phyloP scores from a whole-genome alignment of 2,329 filamentous ascomycete species.

The Metarhizium album region DNA sequence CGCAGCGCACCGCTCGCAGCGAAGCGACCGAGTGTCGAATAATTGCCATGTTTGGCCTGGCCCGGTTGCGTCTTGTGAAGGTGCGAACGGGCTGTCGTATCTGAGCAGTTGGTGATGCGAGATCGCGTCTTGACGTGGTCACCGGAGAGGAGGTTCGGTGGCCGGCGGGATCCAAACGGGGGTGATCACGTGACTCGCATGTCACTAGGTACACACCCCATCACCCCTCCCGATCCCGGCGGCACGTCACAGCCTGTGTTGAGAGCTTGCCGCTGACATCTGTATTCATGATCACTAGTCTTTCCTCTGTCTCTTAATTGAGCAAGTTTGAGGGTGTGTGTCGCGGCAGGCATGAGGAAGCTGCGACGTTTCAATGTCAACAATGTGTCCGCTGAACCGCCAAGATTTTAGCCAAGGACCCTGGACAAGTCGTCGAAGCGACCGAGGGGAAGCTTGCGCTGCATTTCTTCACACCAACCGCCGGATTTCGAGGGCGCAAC shows the following conservation, averaged over 20 bases:
- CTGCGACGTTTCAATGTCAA: background rate
- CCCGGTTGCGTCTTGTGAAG: slow-evolving; percentile 10
- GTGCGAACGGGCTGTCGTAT: slow-evolving; percentile 12
- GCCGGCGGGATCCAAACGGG: background rate
- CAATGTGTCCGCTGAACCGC: background rate
- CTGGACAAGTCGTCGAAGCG: background rate
- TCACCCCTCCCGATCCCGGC: background rate
- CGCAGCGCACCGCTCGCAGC: slow-evolving; percentile 27
- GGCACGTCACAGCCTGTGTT: background rate
- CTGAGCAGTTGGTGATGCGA: slow-evolving; percentile 17
- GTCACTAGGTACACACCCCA: background rate
- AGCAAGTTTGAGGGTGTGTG: background rate
- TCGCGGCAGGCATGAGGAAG: background rate
- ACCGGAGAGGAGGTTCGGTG: slow-evolving; percentile 1
- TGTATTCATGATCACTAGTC: background rate
- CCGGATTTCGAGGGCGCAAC: background rate
- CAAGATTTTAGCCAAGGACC: background rate
- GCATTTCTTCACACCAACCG: no score
- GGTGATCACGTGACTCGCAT: slow-evolving; percentile 1
- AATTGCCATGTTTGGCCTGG: slow-evolving; percentile 21
- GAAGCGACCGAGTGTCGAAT: slow-evolving; percentile 26
- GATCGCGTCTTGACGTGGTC: background rate
- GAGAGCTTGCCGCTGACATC: background rate
- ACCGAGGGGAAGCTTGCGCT: no score
- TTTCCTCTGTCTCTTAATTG: background rate